Percentiles rank a stretch among this genome's conserved stretches.
phyloP scores from a whole-genome alignment of 192 early-diverging fungal species.

The Umbelopsis isabellina region DNA sequence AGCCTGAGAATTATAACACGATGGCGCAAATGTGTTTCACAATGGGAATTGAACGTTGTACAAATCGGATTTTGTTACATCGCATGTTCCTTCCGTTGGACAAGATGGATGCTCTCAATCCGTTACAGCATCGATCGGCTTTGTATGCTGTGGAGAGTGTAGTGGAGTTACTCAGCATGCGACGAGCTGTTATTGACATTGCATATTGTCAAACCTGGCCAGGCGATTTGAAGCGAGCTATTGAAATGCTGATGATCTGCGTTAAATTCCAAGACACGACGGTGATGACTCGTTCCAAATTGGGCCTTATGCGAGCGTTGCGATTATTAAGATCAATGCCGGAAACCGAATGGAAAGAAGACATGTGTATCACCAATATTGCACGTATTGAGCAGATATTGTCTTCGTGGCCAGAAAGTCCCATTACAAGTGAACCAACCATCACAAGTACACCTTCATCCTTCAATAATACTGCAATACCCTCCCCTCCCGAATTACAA shows the following conservation, averaged over 20 bases:
- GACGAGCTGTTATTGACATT: constrained; percentile 24
- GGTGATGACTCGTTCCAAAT: constrained; percentile 15
- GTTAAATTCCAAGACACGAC: constrained; percentile 21
- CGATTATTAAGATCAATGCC: constrained; percentile 28
- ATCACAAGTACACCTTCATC: neutral
- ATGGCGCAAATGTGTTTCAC: constrained; percentile 27
- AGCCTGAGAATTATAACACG: constrained; percentile 15
- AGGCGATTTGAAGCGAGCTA: constrained; percentile 24
- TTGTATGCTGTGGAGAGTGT: constrained; percentile 24
- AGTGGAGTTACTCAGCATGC: constrained; percentile 24
- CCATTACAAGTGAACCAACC: neutral
- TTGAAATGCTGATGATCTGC: constrained; percentile 22
- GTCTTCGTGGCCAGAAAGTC: constrained; percentile 17
- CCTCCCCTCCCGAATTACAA: neutral
- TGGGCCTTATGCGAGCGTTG: constrained; percentile 28
- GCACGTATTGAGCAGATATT: neutral
- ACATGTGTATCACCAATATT: constrained; percentile 23
- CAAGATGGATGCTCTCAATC: constrained; percentile 10
- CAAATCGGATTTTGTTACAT: constrained; percentile 22
- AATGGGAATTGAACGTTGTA: constrained; percentile 30
- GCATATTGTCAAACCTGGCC: constrained; percentile 33
- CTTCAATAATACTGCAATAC: neutral
- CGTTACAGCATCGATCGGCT: constrained; percentile 20
- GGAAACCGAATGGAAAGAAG: constrained; percentile 28
- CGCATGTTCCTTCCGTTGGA: constrained; percentile 15